Percentiles rank a stretch among this genome's conserved stretches.
Evolutionary conservation across 345 rosid genomes (phyloP).

Genomic region (Crucihimalaya himalaica): DNA sequence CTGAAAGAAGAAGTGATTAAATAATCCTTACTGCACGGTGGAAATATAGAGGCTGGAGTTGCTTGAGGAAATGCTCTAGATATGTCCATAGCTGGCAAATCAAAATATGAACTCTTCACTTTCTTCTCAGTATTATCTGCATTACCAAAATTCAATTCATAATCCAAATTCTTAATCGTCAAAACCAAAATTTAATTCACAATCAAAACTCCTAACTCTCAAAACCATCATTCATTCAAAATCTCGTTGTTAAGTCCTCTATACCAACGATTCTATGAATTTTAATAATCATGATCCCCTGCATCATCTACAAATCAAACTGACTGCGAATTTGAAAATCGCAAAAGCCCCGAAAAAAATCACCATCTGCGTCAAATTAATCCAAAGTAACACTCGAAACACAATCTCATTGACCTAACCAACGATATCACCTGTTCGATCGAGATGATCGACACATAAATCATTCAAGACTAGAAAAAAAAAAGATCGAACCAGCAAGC

Average conservation of each 20-base stretch:
- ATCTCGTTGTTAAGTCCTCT: background rate
- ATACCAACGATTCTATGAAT: background rate
- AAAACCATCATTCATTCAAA: background rate
- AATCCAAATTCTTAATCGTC: background rate
- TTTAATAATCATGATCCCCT: background rate
- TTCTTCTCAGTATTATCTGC: conserved; percentile 44
- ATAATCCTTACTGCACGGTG: conserved; percentile 64
- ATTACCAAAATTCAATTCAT: background rate
- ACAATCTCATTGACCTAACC: background rate
- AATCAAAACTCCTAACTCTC: background rate
- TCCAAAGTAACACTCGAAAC: background rate
- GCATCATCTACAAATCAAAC: conserved; percentile 13
- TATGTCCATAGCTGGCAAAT: conserved; percentile 66
- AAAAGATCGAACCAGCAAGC: conserved; percentile 10
- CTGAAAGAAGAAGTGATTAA: background rate
- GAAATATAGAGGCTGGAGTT: conserved; percentile 84
- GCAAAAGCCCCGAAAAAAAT: background rate
- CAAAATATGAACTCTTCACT: conserved; percentile 57
- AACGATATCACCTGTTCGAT: background rate
- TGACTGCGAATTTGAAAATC: conserved; percentile 9
- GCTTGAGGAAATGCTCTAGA: conserved; percentile 96
- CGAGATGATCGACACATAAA: background rate
- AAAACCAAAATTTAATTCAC: background rate
- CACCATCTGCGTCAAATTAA: background rate
- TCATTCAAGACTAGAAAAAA: background rate